Conservation (phyloP, 768 basidiomycete species). For the Mycena amicta region DNA sequence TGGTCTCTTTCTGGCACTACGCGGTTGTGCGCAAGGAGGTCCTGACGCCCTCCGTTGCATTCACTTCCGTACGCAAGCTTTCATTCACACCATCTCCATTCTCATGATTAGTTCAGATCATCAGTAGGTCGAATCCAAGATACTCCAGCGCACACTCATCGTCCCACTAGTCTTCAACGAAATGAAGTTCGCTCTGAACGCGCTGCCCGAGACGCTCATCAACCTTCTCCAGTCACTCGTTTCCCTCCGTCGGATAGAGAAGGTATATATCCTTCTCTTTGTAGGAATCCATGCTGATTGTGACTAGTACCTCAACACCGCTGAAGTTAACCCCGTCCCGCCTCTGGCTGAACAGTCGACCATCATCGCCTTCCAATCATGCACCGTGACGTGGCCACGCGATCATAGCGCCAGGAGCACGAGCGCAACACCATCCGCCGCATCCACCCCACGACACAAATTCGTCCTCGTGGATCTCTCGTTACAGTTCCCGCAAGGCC, state of each 20-base stretch:
- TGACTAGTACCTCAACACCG: conserved; percentile 61
- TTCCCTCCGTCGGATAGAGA: conserved; percentile 88
- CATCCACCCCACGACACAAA: conserved; percentile 74
- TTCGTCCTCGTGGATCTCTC: conserved; percentile 82
- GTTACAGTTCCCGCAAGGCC: conserved; percentile 75
- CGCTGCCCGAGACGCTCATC: conserved; percentile 89
- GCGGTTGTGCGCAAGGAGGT: conserved; percentile 68
- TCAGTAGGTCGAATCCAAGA: conserved; percentile 37
- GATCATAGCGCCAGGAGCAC: conserved; percentile 56
- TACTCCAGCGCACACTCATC: neutral
- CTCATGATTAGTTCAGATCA: conserved; percentile 34
- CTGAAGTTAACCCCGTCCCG: conserved; percentile 68
- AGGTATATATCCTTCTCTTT: conserved; percentile 27
- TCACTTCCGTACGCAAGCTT: conserved; percentile 72
- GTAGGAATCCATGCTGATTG: neutral
- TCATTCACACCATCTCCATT: conserved; percentile 30
- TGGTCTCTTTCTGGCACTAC: conserved; percentile 71
- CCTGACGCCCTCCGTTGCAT: conserved; percentile 84
- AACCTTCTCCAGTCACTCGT: conserved; percentile 86
- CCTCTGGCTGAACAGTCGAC: conserved; percentile 59
- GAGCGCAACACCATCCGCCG: conserved; percentile 51
- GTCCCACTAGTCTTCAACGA: conserved; percentile 70
- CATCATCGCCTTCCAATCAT: conserved; percentile 75
- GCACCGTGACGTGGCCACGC: conserved; percentile 90
- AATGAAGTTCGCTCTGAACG: conserved; percentile 86